These are phyloP conservation scores for Auricularia heimuer DNA, from an alignment of 768 basidiomycete genomes.

Conservation along the genomic window DNA sequence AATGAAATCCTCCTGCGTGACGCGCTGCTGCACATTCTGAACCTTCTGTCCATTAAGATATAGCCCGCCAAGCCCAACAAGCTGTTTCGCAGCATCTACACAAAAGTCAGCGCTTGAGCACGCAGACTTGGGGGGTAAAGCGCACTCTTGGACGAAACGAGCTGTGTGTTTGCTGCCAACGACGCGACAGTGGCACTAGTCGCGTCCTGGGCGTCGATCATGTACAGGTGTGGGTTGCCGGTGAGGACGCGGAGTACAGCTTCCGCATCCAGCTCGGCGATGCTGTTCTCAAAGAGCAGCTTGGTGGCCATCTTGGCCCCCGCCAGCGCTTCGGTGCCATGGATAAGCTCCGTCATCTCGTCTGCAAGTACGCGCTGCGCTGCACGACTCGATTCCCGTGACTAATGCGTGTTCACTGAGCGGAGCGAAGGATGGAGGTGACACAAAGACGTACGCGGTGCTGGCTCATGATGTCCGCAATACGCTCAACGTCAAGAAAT, in stretches of 20 bases:
- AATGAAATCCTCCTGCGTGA: constrained; percentile 42
- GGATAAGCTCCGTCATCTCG: constrained; percentile 51
- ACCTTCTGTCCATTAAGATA: constrained; percentile 61
- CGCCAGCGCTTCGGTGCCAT: constrained; percentile 38
- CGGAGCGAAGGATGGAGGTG: constrained; percentile 3
- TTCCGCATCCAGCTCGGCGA: constrained; percentile 36
- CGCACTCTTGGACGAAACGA: constrained; percentile 58
- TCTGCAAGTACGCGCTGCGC: constrained; percentile 46
- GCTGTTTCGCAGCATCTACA: constrained; percentile 53
- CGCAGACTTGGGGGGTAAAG: constrained; percentile 6
- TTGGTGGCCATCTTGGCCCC: constrained; percentile 36
- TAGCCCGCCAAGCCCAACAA: constrained; percentile 56
- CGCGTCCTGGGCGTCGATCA: constrained; percentile 33
- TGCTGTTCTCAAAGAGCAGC: constrained; percentile 34
- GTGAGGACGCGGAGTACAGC: constrained; percentile 53
- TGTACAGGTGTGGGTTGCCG: constrained; percentile 51
- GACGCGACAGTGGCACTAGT: constrained; percentile 48
- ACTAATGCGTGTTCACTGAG: background rate
- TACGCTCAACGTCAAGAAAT: constrained; percentile 48
- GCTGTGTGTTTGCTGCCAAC: constrained; percentile 47
- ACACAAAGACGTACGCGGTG: constrained; percentile 42
- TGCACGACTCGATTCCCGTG: constrained; percentile 28
- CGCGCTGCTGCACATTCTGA: constrained; percentile 26
- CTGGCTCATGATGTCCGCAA: constrained; percentile 42
- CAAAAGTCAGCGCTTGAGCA: background rate